These are phyloP conservation scores for Daldinia sp. DNA, from an alignment of 2,329 filamentous ascomycete species.

Conservation along the genomic window DNA sequence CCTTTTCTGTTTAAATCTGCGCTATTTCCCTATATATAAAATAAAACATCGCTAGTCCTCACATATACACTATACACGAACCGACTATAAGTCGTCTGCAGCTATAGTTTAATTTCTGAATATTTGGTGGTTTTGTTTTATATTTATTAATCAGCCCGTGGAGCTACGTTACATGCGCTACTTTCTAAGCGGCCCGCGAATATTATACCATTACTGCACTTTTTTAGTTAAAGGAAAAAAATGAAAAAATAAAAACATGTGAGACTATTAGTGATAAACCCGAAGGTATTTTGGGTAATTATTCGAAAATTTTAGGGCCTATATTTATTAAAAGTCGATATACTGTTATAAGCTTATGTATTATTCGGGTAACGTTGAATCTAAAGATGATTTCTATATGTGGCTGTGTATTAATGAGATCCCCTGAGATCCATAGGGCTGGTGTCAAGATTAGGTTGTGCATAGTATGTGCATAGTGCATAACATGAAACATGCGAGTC, in stretches of 20 bases:
- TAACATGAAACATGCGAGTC: slow-evolving; percentile 4
- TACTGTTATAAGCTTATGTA: neutral
- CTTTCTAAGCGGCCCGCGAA: neutral
- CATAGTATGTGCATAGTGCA: neutral
- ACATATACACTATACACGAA: neutral
- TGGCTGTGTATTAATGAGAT: neutral
- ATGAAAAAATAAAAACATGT: neutral
- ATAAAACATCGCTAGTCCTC: neutral
- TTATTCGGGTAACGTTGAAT: neutral
- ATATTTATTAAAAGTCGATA: neutral
- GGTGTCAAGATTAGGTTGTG: slow-evolving; percentile 1
- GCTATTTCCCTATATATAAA: neutral
- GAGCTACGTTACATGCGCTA: neutral
- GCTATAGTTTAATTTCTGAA: neutral
- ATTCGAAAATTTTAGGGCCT: neutral
- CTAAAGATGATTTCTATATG: neutral
- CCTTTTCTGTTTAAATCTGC: neutral
- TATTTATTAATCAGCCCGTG: neutral
- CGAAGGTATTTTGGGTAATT: neutral
- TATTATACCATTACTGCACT: neutral
- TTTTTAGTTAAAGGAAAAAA: neutral
- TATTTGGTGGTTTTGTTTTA: neutral
- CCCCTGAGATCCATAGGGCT: slow-evolving; percentile 1
- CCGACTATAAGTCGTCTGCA: neutral
- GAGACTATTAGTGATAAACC: neutral